Conservation (phyloP, 495 filamentous ascomycete genomes). For the Astrocystis sublimbata region DNA sequence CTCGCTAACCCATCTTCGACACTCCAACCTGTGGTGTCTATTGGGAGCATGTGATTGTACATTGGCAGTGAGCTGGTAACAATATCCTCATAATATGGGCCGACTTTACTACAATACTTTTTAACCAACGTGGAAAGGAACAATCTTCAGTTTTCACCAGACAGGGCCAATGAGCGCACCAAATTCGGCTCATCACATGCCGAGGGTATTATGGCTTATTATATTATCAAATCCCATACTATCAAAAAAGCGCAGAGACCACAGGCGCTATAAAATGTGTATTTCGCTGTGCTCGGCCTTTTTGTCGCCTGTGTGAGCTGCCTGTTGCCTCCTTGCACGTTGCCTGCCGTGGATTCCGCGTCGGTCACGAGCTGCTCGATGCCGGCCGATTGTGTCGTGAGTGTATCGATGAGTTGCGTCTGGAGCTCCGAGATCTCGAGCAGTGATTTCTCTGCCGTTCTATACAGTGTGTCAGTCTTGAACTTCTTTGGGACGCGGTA, state of each 20-base stretch:
- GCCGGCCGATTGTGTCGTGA: conserved; percentile 79
- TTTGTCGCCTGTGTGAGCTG: conserved; percentile 84
- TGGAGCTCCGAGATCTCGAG: conserved; percentile 93
- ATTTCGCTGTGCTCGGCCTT: conserved; percentile 77
- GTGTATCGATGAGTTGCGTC: conserved; percentile 79
- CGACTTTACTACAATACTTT: too few relatives aligned
- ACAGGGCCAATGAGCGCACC: background rate
- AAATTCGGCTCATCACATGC: background rate
- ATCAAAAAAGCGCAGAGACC: conserved; percentile 79
- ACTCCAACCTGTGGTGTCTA: background rate
- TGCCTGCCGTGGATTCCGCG: conserved; percentile 74
- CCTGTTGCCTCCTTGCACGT: conserved; percentile 85
- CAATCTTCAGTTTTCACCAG: background rate
- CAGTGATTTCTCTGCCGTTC: conserved; percentile 86
- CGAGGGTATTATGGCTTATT: conserved; percentile 7
- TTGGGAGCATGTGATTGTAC: conserved; percentile 14
- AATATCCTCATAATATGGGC: background rate
- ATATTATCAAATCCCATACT: conserved; percentile 93
- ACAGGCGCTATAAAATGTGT: conserved; percentile 85
- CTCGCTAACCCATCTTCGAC: background rate
- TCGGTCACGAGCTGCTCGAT: conserved; percentile 89
- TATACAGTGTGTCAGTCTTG: conserved; percentile 46
- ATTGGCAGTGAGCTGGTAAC: background rate
- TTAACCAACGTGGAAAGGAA: background rate
- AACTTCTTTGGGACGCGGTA: background rate